Base-by-base conservation (phyloP, 805 yeast genomes). In the Torulaspora indica region DNA sequence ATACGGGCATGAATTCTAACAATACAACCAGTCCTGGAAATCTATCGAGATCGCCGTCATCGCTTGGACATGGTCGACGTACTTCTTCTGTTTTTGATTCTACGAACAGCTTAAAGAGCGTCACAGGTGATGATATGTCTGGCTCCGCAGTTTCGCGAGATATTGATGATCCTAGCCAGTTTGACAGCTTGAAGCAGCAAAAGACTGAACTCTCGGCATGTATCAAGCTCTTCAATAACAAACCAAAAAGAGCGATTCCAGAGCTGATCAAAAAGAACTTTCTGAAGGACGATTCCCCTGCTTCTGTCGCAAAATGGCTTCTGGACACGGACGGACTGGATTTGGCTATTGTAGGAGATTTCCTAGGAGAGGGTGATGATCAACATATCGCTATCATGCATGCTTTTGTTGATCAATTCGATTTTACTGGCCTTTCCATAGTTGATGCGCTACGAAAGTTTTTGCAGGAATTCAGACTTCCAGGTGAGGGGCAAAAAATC, bases 401-500 rank as follows among this genome's bases (percentile, higher is more conserved):
- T 64, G 84, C 88, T 5, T 93, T 93, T 69, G 95, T 91, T 23
- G 96, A 90, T 59, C 69, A 75, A 51, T 82, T 93, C 81, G 86
- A 89, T 44, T 91, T 93, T 63, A 68, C 75, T 4, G 73, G 74
- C 27, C 62, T 75, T 52, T 70, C 79, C 1, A 89, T 93, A 60
- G 89, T 90, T 12, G 95, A 83, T 54, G 95, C 98, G 0, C 71
- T 93, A 70, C 77, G 98, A 53, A 71, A 69, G 12, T 88, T 88
- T 58, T 73, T 93, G 47, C 98, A 95, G 60, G 75, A 79, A 38
- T 95, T 93, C 69, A 75, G 98, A 63, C 74, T 93, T 47, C 98
- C 99, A 2, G 99, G 99, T 40, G 99, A 93, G 68, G 90, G 96
- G 4, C 99, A 93, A 68, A 91, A 93, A 60, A 91, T 93, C 61